Conservation (phyloP, 352 stramenopile genomes). For the Plasmopara muralis region DNA sequence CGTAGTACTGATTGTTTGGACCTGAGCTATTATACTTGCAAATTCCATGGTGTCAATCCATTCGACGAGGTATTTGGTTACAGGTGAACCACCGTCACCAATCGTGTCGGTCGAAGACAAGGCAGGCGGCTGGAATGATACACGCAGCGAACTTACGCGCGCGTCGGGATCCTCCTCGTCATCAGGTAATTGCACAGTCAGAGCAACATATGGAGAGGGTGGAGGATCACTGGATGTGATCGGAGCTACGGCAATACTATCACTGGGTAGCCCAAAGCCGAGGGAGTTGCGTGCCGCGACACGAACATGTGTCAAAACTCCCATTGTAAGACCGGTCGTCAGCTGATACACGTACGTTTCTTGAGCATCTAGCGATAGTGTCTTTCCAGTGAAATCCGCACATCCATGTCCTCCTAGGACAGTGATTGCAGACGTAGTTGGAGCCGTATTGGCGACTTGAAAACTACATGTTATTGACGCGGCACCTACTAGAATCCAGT, state of each 20-base stretch:
- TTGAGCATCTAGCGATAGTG: conserved; percentile 43
- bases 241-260: conserved; percentile 66
- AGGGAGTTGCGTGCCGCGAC: conserved; percentile 89
- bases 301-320: conserved; percentile 82
- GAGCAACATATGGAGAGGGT: conserved; percentile 53
- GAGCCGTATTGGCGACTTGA: conserved; percentile 20
- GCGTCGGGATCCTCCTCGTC: conserved; percentile 37
- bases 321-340: conserved; percentile 73
- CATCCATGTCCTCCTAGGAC: conserved; percentile 44
- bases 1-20: conserved; percentile 59
- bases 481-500: conserved; percentile 50
- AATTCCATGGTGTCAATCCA: conserved; percentile 84
- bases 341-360: conserved; percentile 73
- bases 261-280: conserved; percentile 76
- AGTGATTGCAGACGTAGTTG: conserved; percentile 27
- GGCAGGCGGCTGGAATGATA: conserved; percentile 70
- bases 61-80: conserved; percentile 91
- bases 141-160: conserved; percentile 77
- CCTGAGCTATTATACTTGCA: conserved; percentile 40
- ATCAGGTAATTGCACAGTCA: conserved; percentile 32
- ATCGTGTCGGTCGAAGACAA: conserved; percentile 54
- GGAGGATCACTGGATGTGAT: conserved; percentile 87
- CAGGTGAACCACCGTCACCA: conserved; percentile 72
- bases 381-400: conserved; percentile 30
- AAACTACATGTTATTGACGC: conserved; percentile 47